phyloP scores from a whole-genome alignment of 2,329 filamentous ascomycete genomes.

The Aspergillus sp. region DNA sequence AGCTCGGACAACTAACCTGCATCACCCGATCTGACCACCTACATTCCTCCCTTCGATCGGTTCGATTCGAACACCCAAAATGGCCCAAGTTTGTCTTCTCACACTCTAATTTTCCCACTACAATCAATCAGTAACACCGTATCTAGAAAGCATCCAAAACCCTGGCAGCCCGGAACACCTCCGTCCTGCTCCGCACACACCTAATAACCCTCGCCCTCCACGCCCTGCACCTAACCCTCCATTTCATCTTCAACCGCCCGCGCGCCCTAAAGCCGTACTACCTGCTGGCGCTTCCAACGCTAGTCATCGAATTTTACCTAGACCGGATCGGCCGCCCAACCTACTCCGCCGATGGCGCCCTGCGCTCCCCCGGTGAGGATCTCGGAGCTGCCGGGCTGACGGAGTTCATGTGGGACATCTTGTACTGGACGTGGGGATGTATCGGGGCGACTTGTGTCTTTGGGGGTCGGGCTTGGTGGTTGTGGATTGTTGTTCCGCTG shows the following conservation, averaged over 20 bases:
- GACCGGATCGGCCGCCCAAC: conserved; percentile 80
- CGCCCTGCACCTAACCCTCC: conserved; percentile 69
- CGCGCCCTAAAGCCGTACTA: conserved; percentile 66
- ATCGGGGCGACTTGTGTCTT: conserved; percentile 70
- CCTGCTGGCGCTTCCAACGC: conserved; percentile 69
- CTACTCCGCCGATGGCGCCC: conserved; percentile 63
- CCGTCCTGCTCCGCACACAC: conserved; percentile 78
- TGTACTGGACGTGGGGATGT: conserved; percentile 90
- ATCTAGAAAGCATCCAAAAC: conserved; percentile 53
- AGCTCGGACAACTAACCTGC: background rate
- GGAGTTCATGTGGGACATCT: conserved; percentile 96
- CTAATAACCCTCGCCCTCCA: conserved; percentile 72
- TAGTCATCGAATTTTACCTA: conserved; percentile 80
- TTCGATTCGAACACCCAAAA: conserved; percentile 1
- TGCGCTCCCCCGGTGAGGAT: conserved; percentile 81
- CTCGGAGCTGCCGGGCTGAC: conserved; percentile 83
- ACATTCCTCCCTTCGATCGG: background rate
- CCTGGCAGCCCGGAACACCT: conserved; percentile 75
- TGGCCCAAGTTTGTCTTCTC: conserved; percentile 21
- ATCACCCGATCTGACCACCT: background rate
- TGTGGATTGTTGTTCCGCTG: conserved; percentile 53
- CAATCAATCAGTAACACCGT: conserved; percentile 21
- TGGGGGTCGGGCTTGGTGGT: conserved; percentile 76
- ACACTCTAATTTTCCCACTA: background rate
- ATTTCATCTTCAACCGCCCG: conserved; percentile 63